phyloP scores from a whole-genome alignment of 129 eudicot species.

The Chrysanthemum makinoi region DNA sequence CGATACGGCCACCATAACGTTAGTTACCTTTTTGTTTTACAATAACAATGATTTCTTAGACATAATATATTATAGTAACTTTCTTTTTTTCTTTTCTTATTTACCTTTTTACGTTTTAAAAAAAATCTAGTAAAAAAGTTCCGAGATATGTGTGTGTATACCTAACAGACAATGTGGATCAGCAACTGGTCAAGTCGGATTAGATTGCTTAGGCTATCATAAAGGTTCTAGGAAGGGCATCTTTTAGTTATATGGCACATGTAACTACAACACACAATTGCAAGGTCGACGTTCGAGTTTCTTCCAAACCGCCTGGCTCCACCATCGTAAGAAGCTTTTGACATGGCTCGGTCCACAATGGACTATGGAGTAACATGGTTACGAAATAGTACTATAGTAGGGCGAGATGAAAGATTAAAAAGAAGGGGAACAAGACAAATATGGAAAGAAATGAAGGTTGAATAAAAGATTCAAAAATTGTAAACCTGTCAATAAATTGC shows the following conservation, averaged over 20 bases:
- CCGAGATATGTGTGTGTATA: not conserved
- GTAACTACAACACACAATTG: not conserved
- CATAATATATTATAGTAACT: too few relatives aligned
- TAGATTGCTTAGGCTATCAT: too few relatives aligned
- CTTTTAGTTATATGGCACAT: not conserved
- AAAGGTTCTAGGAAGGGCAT: too few relatives aligned
- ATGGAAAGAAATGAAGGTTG: conserved; percentile 30
- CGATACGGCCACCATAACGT: too few relatives aligned
- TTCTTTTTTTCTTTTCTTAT: too few relatives aligned
- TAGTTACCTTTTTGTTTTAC: too few relatives aligned
- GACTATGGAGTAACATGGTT: conserved; percentile 29
- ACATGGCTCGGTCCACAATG: conserved; percentile 21
- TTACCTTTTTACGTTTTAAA: too few relatives aligned
- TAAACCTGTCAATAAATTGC: conserved; percentile 32
- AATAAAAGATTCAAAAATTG: conserved; percentile 17
- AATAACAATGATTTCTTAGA: too few relatives aligned
- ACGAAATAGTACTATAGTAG: conserved; percentile 15
- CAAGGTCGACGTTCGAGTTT: not conserved
- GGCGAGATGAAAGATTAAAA: conserved; percentile 29
- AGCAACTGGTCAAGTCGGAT: not conserved
- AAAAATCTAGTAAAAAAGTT: not conserved
- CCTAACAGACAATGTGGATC: not conserved
- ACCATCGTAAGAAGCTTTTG: conserved; percentile 5
- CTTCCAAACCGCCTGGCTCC: conserved; percentile 9
- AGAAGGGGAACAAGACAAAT: conserved; percentile 22